Base-by-base conservation (phyloP, 169 alveolate genomes). In the Plasmodium cynomolgi region DNA sequence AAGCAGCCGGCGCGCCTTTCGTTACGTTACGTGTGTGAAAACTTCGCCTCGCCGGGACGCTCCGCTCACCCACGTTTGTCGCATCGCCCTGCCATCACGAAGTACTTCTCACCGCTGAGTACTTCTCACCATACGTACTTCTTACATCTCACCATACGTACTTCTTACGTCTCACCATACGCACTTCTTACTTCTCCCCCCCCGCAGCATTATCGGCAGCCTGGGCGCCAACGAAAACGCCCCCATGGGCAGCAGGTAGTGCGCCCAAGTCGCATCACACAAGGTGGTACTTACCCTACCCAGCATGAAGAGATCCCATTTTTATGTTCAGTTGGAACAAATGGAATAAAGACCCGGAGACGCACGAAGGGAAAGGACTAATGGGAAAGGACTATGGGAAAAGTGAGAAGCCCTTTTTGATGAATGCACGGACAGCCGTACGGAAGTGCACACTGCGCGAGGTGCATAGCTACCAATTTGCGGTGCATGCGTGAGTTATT, bases 121-220 rank as follows among this genome's bases (percentile, higher is more conserved):
- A 29, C 47, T 31, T 26, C 50, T n/a, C 33, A 20, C 26, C 13
- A 71, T 11, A 8, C 50, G 2, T 5, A 41, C 50, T 47, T 47
- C 1, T 47, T 4, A 47, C 2, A 47, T 50, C 23, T 50, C 7
- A n/a, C n/a, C 23, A 15, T 50, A 15, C 23, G 23, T 8, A 50
- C 62, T 39, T 41, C 54, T 33, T n/a, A 47, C n/a, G 0, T 50
- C 23, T 50, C 7, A n/a, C n/a, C 23, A 15, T 50, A 15, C 23
- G 23, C 23, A 50, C 62, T 39, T 41, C 54, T 33, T n/a, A n/a
- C 34, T 84, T 83, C n/a, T 20, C 80, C 79, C 17, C 13, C 54
- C 79, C 15, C 58, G 20, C 74, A 84, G 93, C 34, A 84, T 84
- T 6, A 84, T 84, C 34, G 58, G 13, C 4, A 84, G 84, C 74